Base-by-base conservation (phyloP, 2,329 filamentous ascomycete genomes). In the Orbilia javanica region DNA sequence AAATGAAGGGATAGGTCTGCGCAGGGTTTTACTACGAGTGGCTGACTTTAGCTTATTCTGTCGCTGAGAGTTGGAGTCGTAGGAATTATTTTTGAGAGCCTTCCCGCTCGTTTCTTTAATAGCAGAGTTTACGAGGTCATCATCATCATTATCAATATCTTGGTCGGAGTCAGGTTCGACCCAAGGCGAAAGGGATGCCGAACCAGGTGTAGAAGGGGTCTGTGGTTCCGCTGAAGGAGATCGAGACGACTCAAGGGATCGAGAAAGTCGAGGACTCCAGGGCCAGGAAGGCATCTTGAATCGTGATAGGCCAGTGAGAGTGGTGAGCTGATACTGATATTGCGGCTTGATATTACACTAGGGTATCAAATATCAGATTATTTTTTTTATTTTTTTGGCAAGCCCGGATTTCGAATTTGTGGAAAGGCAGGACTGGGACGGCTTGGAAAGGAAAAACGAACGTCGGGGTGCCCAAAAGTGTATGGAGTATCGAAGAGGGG, bases 251-350 rank as follows among this genome's bases (percentile, higher is more conserved):
- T 72, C 52, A 25, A 46, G 74, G 25, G 62, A 64, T 67, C 74
- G 74, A 31, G 72, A 25, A 42, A 70, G 66, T 65, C 65, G 65
- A 53, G 74, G 74, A 29, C 74, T 78, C 62, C 74, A 64, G 15
- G 68, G 67, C 74, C 74, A 78, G 67, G 74, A 78, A 52, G 74
- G 74, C 74, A 78, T 78, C 52, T 71, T 77, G 48, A 36, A 60
- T 53, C 62, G 25, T 78, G 74, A 68, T 72, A 72, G 67, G 67
- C 31, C 60, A 53, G 66, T 22, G 57, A 42, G 29, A 29, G 55
- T 52, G 20, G 22, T 42, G 42, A 70, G 53, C 46, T 70, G 72
- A 69, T 71, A 67, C 36, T 48, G 48, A 62, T 76, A 74, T 48
- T 69, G 22, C 34, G 36, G 55, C 34, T 48, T 68, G 39, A 60